A percentile compares a stretch with the other conserved stretches of the same genome.
Conservation (phyloP, 2,329 filamentous ascomycete genomes). For the Trichoderma brevicompactum region DNA sequence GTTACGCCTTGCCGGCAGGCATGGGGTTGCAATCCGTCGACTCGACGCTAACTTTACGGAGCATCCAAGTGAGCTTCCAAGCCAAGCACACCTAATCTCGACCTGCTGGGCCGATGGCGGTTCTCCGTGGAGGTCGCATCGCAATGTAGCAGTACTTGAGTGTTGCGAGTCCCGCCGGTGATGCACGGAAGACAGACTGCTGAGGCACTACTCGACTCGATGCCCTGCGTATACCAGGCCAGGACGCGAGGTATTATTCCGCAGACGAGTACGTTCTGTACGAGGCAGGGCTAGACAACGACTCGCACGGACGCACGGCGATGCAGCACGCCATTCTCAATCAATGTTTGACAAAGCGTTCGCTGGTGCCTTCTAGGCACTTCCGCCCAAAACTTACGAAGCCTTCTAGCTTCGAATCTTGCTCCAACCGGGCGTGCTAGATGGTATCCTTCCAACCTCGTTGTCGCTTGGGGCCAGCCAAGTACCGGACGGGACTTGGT, state of each 20-base stretch:
- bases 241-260: no score
- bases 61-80: neutral
- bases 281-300: neutral
- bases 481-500: constrained; percentile 20
- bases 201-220: no score
- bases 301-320: constrained; percentile 4
- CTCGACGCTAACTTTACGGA: constrained; percentile 16
- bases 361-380: neutral
- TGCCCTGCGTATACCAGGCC: no score
- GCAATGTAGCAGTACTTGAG: neutral
- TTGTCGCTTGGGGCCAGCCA: neutral
- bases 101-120: neutral
- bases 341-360: constrained; percentile 19
- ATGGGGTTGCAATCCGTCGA: constrained; percentile 21
- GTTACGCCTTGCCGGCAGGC: neutral
- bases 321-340: constrained; percentile 22
- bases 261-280: no score
- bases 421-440: neutral
- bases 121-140: neutral
- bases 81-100: neutral
- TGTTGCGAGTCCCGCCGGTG: no score
- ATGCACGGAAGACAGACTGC: no score
- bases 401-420: constrained; percentile 16
- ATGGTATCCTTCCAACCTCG: no score
- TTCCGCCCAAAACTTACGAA: neutral